Evolutionary conservation across 2,329 filamentous ascomycete genomes (phyloP).

Genomic region (Dothistroma pini): DNA sequence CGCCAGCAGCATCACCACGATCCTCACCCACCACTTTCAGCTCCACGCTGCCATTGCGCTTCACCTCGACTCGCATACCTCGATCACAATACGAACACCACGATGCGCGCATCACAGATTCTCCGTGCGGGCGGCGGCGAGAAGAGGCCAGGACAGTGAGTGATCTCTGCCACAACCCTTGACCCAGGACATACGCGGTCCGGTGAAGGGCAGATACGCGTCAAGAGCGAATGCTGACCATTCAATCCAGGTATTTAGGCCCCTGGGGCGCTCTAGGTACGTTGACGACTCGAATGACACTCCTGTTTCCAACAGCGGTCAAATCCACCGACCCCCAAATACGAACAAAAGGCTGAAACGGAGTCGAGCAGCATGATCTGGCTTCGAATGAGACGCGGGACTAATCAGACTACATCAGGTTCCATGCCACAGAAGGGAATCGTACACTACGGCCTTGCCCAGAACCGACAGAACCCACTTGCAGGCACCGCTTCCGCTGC

Average conservation of each 20-base stretch:
- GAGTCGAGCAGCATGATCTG: background rate
- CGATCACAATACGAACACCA: slow-evolving; percentile 14
- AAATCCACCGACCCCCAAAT: background rate
- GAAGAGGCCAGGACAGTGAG: slow-evolving; percentile 42
- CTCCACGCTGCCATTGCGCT: background rate
- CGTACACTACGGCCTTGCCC: slow-evolving; percentile 68
- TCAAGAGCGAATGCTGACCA: slow-evolving; percentile 9
- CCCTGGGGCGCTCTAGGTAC: slow-evolving; percentile 72
- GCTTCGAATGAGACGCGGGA: background rate
- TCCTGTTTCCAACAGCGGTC: background rate
- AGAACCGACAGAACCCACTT: slow-evolving; percentile 86
- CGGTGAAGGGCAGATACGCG: background rate
- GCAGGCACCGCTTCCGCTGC: slow-evolving; percentile 74
- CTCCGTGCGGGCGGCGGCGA: slow-evolving; percentile 37
- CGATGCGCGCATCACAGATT: slow-evolving; percentile 38
- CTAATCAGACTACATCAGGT: slow-evolving; percentile 32
- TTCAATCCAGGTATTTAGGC: slow-evolving; percentile 61
- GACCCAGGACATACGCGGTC: background rate
- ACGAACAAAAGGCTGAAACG: background rate
- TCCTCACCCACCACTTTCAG: background rate
- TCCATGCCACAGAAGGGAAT: slow-evolving; percentile 58
- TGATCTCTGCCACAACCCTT: slow-evolving; percentile 13
- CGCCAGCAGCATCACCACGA: background rate
- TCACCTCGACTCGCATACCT: slow-evolving; percentile 3
- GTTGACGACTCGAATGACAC: slow-evolving; percentile 26